Base-by-base conservation (phyloP, 1,139 yeast species). In the Diutina rugosa region DNA sequence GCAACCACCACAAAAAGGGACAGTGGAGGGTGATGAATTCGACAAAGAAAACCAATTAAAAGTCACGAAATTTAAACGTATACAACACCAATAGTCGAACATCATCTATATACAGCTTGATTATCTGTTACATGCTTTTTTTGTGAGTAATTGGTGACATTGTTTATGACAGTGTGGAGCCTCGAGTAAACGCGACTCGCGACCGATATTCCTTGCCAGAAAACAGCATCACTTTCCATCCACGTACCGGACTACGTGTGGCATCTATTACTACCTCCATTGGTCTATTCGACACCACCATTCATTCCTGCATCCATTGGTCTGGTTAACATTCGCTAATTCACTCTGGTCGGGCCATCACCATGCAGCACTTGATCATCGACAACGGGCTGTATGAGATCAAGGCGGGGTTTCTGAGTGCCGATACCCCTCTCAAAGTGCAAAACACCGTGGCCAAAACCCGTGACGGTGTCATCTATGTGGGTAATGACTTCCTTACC, bases 331-430 rank as follows among this genome's bases (percentile, higher is more conserved):
- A 12, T 16, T 46, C 18, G 12, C 16, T 9, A n/a, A 46, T 46
- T 12, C 14, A 46, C 7, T 4, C 18, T 21, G 14, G 10, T 46
- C 4, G 26, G 26, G 26, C 26, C 4, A 21, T 21, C 2, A 21
- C 48, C 10, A 47, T 16, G 26, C 58, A 57, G 46, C 61, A 67
- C 62, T 64, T 76, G 18, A 69, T 90, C 3, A 69, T 93, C 44
- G 99, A 93, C 64, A 93, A 93, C 72, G 99, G 99, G 2, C 84
- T 96, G 0, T 88, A 87, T 65, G 81, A 81, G 61, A 77, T 93
- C 58, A 93, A 93, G 66, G 82, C 87, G 28, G 98, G 97, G 0
- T 77, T 72, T 57, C 72, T 76, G 6, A 66, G 70, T 3, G 73
- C 71, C 3, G 69, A 64, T 0, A 58, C 56, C 55, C 88, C 91